Percentiles rank a stretch among this genome's conserved stretches.
phyloP scores from a whole-genome alignment of 2,329 filamentous ascomycete genomes.

The Pseudogymnoascus sp. region DNA sequence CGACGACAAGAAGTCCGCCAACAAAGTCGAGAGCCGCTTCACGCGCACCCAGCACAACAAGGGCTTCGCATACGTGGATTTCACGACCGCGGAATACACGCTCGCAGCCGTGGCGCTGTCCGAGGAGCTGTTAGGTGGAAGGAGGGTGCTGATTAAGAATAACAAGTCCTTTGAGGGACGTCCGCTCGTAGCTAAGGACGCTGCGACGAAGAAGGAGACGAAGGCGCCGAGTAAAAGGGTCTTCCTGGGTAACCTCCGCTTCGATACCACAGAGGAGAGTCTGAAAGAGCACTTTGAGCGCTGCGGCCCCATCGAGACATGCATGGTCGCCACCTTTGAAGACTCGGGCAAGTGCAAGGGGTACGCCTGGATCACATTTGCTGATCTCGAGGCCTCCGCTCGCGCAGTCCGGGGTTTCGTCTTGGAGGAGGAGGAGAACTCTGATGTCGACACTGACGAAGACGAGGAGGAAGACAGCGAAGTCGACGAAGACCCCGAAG shows the following conservation, averaged over 20 bases:
- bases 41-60: constrained; percentile 50
- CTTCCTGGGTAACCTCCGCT: constrained; percentile 86
- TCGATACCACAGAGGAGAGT: constrained; percentile 73
- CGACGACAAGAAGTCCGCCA: constrained; percentile 33
- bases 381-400: constrained; percentile 64
- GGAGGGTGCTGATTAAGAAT: constrained; percentile 88
- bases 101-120: constrained; percentile 73
- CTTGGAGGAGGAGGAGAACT: constrained; percentile 50
- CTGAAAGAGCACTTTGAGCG: constrained; percentile 72
- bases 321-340: constrained; percentile 90
- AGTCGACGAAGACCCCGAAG: constrained; percentile 25
- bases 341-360: constrained; percentile 98
- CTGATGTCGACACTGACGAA: constrained; percentile 28
- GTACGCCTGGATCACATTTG: constrained; percentile 91
- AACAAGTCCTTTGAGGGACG: constrained; percentile 85
- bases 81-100: constrained; percentile 55
- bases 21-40: constrained; percentile 25
- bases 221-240: constrained; percentile 70
- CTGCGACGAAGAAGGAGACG: constrained; percentile 26
- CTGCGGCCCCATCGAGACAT: constrained; percentile 74
- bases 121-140: constrained; percentile 69
- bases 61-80: constrained; percentile 95
- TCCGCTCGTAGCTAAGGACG: constrained; percentile 52
- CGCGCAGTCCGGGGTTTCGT: constrained; percentile 75
- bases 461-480: constrained; percentile 30